Evolutionary conservation across 192 early-diverging fungal species (phyloP), one percentile per base, ranked within the genome.

Genomic region (Jimgerdemannia flammicorona): DNA sequence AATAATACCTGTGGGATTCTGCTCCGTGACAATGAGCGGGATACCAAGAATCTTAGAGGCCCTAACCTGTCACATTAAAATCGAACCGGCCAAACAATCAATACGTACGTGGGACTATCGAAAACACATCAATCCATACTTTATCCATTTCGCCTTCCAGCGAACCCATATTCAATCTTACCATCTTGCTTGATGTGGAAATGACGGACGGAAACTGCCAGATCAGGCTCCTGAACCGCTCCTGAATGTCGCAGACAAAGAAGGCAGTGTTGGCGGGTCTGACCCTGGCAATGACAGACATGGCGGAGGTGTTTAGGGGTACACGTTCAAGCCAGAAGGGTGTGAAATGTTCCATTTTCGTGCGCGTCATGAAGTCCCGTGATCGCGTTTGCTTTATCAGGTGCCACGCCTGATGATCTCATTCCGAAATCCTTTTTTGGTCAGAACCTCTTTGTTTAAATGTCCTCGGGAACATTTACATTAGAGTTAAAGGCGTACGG

Each of bases 161-260:
- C 18, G 67, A 20, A 9, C 29, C 67, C 67, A 68, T 68, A 8
- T 4, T 9, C 40, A 67, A 40, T 66, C 43, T 49, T 82, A 94
- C 91, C 95, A 98, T 94, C 81, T 99, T 99, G 43, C 88, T 77
- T 3, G 96, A 91, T 10, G 94, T 95, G 44, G 89, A 87, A 44
- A 97, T 89, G 43, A 99, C 81, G 19, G 90, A 89, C 14, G 88
- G 88, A 76, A 93, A 97, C 43, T 93, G 89, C 84, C 93, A 92
- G 79, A 98, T 97, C 65, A 87, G 85, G 3, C 84, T 70, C 44
- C 90, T 87, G 80, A 94, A 95, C 71, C 85, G 84, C 67, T 95
- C 93, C 84, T 99, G 98, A 67, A 99, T 87, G 78, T 99, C 96
- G 82, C 98, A 99, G 39, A 98, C 80, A 74, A 99, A 92, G 75